A percentile compares a stretch with the other conserved stretches of the same genome.
Conservation (phyloP, 305 asterid genomes). For the Fraxinus platypoda region DNA sequence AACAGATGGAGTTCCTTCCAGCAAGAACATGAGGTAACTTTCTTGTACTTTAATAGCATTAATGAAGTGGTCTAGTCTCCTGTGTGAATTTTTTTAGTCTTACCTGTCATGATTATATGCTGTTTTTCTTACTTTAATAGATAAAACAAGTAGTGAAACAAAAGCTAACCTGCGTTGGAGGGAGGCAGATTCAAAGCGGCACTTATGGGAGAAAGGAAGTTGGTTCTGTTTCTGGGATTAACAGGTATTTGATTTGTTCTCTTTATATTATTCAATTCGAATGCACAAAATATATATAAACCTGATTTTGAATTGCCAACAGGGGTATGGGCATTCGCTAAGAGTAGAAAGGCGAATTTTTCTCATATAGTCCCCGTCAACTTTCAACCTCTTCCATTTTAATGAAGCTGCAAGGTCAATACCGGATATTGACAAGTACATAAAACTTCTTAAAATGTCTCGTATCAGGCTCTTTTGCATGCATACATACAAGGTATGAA, state of each 20-base stretch:
- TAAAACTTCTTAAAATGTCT: background rate
- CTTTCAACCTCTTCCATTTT: background rate
- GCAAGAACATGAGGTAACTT: background rate
- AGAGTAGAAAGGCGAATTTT: background rate
- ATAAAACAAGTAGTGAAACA: background rate
- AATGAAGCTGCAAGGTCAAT: background rate
- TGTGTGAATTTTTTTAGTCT: background rate
- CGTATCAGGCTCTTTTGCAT: background rate
- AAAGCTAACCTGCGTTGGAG: background rate
- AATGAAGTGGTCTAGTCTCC: background rate
- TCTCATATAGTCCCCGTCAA: background rate
- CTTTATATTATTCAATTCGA: background rate
- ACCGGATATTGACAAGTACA: background rate
- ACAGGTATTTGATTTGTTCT: background rate
- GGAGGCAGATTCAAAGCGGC: background rate
- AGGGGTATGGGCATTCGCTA: conserved; percentile 4
- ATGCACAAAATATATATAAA: background rate
- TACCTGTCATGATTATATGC: background rate
- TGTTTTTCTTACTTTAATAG: background rate
- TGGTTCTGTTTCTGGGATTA: background rate
- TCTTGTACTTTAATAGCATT: background rate
- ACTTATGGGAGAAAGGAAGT: background rate
- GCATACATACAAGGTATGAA: background rate
- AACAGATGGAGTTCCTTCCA: background rate
- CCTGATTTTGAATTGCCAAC: background rate